Evolutionary conservation across 768 basidiomycete species (phyloP), one percentile per base, ranked within the genome.

Genomic region (Trametes cubensis): DNA sequence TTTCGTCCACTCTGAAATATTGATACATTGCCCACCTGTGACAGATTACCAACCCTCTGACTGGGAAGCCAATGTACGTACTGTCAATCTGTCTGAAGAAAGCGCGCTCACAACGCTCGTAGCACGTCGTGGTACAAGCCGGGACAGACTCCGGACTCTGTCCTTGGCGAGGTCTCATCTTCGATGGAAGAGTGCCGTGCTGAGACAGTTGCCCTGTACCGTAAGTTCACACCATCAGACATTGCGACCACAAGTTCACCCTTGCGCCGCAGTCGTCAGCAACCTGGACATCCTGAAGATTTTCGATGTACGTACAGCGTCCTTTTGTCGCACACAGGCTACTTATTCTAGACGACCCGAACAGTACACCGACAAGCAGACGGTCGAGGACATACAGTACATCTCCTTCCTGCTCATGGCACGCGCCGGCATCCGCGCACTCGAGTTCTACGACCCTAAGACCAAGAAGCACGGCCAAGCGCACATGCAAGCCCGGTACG

Each of bases 181-280:
- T 94, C 93, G 1, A 85, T 94, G 84, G 94, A 95, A 74, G 93
- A 95, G 76, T 94, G 93, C 67, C 85, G 94, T n/a, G 93, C 93
- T 10, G 94, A 95, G 76, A 83, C 90, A 2, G 93, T 93, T 21
- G 90, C 90, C 0, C 77, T 95, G 44, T 94, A 85, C 76, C 81
- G 92, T 90, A 69, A 77, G 85, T 76, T 17, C 38, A 42, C 38
- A 26, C 6, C 5, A 4, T 7, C 15, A 1, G 15, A 10, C 15
- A 40, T 28, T 18, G 1, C 25, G 21, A 15, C 14, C 34, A 10
- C 34, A 34, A 21, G 14, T 45, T 51, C 47, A 57, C 30, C 0
- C 23, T 39, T 45, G n/a, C 20, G 17, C 4, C 41, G 4, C 58
- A 92, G 91, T 92, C 66, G 86, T 84, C 62, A 83, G 87, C 77